Evolutionary conservation across 257 asterid genomes (phyloP).

Genomic region (Jaltomata sinuosa): DNA sequence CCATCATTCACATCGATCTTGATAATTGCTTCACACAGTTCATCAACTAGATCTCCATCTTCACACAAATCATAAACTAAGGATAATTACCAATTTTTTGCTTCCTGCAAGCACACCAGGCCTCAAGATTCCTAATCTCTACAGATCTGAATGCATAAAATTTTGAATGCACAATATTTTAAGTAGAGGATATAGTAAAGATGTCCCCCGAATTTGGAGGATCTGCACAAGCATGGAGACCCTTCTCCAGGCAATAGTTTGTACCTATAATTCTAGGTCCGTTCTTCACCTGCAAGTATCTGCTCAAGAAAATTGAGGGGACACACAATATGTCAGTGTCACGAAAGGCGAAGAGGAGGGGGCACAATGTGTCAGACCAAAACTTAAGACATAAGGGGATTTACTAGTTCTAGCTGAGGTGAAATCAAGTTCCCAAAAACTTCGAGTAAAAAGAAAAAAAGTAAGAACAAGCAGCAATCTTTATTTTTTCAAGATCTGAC

Average conservation of each 20-base stretch:
- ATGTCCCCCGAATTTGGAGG: slow-evolving; percentile 86
- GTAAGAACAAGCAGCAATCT: not conserved
- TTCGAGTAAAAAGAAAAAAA: not conserved
- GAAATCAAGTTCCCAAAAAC: not conserved
- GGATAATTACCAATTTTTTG: not conserved
- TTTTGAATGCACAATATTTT: not conserved
- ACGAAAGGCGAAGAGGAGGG: not conserved
- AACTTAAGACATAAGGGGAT: not conserved
- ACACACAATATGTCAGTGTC: not conserved
- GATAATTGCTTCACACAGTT: slow-evolving; percentile 64
- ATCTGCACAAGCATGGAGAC: slow-evolving; percentile 68
- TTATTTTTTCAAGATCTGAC: not conserved
- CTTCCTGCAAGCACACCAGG: too few relatives aligned
- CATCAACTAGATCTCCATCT: slow-evolving; percentile 26
- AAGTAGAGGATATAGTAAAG: slow-evolving; percentile 28
- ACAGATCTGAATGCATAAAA: not conserved
- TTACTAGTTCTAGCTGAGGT: not conserved
- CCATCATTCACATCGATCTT: slow-evolving; percentile 35
- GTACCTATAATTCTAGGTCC: slow-evolving; percentile 69
- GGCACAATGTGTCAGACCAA: not conserved
- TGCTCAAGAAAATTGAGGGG: slow-evolving; percentile 27
- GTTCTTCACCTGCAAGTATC: slow-evolving; percentile 83
- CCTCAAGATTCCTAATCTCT: not conserved
- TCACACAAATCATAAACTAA: not conserved
- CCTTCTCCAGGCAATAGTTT: slow-evolving; percentile 65